phyloP scores from a whole-genome alignment of 1,284 basidiomycete genomes.

The Moniliophthora roreri region DNA sequence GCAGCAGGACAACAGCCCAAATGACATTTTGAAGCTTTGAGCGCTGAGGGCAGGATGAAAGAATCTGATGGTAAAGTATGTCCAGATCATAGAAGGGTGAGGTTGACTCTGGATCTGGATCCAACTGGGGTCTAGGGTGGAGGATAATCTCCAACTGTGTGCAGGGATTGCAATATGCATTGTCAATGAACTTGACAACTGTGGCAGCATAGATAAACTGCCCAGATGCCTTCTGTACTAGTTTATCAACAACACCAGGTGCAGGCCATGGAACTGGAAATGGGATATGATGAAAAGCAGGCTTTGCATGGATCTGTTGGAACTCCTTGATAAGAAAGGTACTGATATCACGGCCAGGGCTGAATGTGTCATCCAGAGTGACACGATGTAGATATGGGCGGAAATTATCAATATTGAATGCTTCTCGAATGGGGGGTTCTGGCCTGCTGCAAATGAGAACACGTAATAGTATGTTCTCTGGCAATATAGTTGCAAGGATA shows the following conservation, averaged over 20 bases:
- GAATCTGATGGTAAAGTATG: constrained; percentile 11
- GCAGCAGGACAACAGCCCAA: too few relatives aligned
- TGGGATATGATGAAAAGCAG: too few relatives aligned
- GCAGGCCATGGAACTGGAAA: constrained; percentile 19
- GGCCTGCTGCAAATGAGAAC: constrained; percentile 26
- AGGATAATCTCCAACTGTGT: constrained; percentile 24
- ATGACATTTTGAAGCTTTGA: too few relatives aligned
- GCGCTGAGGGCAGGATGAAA: neutral
- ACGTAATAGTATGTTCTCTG: constrained; percentile 18
- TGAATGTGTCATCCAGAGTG: constrained; percentile 1
- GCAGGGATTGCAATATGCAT: constrained; percentile 20
- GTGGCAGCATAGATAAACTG: constrained; percentile 27
- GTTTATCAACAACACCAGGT: constrained; percentile 14
- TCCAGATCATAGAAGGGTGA: constrained; percentile 26
- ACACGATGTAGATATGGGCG: neutral
- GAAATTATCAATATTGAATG: constrained; percentile 1
- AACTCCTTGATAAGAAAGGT: neutral
- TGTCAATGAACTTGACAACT: constrained; percentile 25
- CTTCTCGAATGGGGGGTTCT: constrained; percentile 25
- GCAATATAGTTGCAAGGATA: neutral
- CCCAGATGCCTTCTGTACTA: constrained; percentile 23
- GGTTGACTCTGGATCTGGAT: neutral
- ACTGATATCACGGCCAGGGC: neutral
- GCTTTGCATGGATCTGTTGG: too few relatives aligned
- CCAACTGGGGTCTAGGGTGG: constrained; percentile 2